phyloP scores from a whole-genome alignment of 371 early-diverging fungal species.

The Batkoa obscura region DNA sequence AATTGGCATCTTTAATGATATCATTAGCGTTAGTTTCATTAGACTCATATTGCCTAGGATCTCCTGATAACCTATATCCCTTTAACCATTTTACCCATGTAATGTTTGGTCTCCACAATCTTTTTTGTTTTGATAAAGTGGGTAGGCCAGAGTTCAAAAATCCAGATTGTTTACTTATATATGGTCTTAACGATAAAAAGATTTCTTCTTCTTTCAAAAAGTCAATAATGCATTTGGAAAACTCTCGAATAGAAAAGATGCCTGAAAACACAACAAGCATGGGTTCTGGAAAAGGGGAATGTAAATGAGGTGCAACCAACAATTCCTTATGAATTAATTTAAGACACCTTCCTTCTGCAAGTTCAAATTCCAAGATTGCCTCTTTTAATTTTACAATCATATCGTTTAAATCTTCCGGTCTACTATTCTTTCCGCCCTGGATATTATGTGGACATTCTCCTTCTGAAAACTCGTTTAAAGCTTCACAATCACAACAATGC shows the following conservation, averaged over 20 bases:
- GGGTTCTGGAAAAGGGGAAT: slow-evolving; percentile 3
- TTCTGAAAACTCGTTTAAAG: too few relatives aligned
- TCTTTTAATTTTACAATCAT: not conserved
- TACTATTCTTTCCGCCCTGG: too few relatives aligned
- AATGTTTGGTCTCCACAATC: not conserved
- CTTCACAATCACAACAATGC: too few relatives aligned
- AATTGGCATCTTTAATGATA: too few relatives aligned
- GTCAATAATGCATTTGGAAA: not conserved
- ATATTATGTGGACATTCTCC: too few relatives aligned
- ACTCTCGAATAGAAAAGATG: not conserved
- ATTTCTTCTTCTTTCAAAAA: not conserved
- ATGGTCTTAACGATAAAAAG: not conserved
- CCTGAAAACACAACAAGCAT: slow-evolving; percentile 5
- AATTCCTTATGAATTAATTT: slow-evolving; percentile 1
- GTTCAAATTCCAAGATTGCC: not conserved
- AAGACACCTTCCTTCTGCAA: not conserved
- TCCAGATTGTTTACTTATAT: not conserved
- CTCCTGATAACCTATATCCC: not conserved
- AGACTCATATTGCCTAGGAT: not conserved
- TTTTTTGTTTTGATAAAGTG: not conserved
- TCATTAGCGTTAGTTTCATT: not conserved
- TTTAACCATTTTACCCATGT: not conserved
- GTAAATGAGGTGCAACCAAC: not conserved
- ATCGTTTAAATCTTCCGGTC: too few relatives aligned
- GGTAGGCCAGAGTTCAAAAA: not conserved